A percentile compares a stretch with the other conserved stretches of the same genome.
phyloP scores from a whole-genome alignment of 2,329 filamentous ascomycete species.

The Rhinocladiella mackenziei region DNA sequence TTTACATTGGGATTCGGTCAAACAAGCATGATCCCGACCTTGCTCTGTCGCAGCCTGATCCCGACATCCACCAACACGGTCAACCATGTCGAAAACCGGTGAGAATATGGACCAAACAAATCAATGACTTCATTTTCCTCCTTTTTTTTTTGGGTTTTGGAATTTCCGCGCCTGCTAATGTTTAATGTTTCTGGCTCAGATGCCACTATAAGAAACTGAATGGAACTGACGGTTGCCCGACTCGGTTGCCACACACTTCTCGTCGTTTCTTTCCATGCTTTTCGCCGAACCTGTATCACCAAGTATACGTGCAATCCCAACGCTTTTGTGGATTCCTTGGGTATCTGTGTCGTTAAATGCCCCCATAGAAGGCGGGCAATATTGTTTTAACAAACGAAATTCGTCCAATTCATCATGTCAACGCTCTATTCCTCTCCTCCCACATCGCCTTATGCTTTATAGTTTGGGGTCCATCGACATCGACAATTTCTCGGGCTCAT shows the following conservation, averaged over 20 bases:
- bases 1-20: too few species aligned
- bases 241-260: constrained; percentile 47
- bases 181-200: neutral
- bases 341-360: constrained; percentile 23
- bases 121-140: neutral
- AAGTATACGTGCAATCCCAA: constrained; percentile 19
- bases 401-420: constrained; percentile 22
- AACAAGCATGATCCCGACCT: too few species aligned
- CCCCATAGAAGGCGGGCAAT: constrained; percentile 6
- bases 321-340: constrained; percentile 20
- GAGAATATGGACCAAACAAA: neutral
- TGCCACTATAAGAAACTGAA: constrained; percentile 1
- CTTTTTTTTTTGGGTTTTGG: too few species aligned
- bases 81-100: too few species aligned
- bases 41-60: too few species aligned
- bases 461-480: too few species aligned
- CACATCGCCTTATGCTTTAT: neutral
- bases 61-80: too few species aligned
- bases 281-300: constrained; percentile 13
- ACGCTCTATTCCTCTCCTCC: neutral
- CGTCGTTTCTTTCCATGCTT: constrained; percentile 23
- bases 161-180: neutral
- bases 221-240: constrained; percentile 28
- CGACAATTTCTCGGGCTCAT: constrained; percentile 7
- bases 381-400: constrained; percentile 28